phyloP scores from a whole-genome alignment of 1,284 basidiomycete species.

The Leccinum olivaceoglutinosum region DNA sequence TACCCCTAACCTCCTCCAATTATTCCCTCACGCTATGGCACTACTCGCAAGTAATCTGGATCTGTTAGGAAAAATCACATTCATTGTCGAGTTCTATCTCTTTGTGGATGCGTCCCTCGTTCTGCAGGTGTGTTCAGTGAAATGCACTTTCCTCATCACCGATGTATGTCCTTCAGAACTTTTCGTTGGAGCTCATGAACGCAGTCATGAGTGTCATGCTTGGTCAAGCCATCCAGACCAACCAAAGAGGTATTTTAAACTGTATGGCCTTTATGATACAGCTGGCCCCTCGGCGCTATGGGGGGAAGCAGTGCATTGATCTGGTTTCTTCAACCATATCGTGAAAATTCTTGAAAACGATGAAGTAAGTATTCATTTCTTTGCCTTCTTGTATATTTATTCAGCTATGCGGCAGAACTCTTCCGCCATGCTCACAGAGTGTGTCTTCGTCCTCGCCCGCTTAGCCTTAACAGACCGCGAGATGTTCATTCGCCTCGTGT shows the following conservation, averaged over 20 bases:
- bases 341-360: conserved; percentile 56
- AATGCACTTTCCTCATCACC: neutral
- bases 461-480: conserved; percentile 58
- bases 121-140: conserved; percentile 50
- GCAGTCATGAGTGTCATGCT: conserved; percentile 47
- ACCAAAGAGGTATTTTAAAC: conserved; percentile 54
- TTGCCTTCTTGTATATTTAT: conserved; percentile 8
- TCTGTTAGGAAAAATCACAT: conserved; percentile 60
- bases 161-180: conserved; percentile 34
- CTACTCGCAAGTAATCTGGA: conserved; percentile 72
- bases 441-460: conserved; percentile 65
- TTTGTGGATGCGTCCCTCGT: conserved; percentile 66
- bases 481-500: conserved; percentile 64
- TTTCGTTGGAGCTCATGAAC: conserved; percentile 48
- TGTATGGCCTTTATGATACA: conserved; percentile 57
- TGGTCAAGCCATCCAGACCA: conserved; percentile 43
- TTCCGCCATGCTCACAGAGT: conserved; percentile 54
- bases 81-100: conserved; percentile 78
- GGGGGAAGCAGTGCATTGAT: conserved; percentile 65
- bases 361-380: conserved; percentile 41
- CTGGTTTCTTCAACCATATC: conserved; percentile 62
- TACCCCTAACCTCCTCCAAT: conserved; percentile 56
- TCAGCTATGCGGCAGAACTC: conserved; percentile 36
- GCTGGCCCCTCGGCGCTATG: conserved; percentile 52
- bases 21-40: conserved; percentile 62